phyloP scores from a whole-genome alignment of 2,329 filamentous ascomycete species.

The Metarhizium brunneum region DNA sequence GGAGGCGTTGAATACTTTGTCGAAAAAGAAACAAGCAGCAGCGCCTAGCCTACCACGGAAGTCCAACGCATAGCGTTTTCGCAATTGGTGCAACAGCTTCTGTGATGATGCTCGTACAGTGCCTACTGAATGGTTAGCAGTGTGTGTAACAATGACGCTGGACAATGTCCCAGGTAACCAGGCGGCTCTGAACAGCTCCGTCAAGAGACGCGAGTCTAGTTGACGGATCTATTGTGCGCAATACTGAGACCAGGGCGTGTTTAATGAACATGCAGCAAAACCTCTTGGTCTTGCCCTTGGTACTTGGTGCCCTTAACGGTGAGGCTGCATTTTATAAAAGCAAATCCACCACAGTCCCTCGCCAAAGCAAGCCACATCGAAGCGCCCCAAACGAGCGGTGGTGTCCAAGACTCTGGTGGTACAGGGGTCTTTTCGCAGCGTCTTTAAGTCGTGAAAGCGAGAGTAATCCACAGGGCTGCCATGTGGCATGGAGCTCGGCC shows the following conservation, averaged over 20 bases:
- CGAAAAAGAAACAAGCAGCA: not conserved
- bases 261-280: not conserved
- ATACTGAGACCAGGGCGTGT: not conserved
- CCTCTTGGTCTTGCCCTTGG: not conserved
- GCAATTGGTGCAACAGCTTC: not conserved
- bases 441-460: not conserved
- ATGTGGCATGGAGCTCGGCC: slow-evolving; percentile 1
- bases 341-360: not conserved
- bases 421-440: not conserved
- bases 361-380: not conserved
- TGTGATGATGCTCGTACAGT: not conserved
- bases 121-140: too few relatives aligned
- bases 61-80: not conserved
- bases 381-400: not conserved
- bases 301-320: not conserved
- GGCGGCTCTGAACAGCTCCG: not conserved
- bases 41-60: not conserved
- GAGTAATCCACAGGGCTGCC: slow-evolving; percentile 1
- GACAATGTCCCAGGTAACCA: too few relatives aligned
- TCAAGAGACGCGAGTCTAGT: not conserved
- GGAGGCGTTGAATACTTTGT: not conserved
- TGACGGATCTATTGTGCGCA: not conserved
- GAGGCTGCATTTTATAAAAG: not conserved
- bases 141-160: too few relatives aligned
- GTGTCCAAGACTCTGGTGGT: not conserved